These are phyloP conservation scores for Kwoniella sp. DNA, from an alignment of 768 basidiomycete species.

Conservation along the genomic window DNA sequence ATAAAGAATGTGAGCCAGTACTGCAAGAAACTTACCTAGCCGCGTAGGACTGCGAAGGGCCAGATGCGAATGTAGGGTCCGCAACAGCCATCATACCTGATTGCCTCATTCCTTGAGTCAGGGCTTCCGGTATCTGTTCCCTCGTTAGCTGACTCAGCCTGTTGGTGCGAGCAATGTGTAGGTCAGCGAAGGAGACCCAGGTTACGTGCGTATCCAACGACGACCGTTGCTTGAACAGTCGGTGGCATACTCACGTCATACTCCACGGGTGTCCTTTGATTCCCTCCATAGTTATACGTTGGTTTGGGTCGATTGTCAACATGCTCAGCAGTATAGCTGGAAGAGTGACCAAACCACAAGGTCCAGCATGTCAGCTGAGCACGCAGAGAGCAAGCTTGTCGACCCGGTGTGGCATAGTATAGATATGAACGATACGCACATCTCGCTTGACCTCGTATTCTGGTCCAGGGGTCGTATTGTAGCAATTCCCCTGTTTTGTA, in stretches of 20 bases:
- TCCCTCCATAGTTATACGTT: conserved; percentile 68
- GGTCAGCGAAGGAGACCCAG: not conserved
- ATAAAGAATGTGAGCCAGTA: too few relatives aligned
- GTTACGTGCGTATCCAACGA: too few relatives aligned
- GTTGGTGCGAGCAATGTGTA: conserved; percentile 4
- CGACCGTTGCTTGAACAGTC: too few relatives aligned
- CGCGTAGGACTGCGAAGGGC: conserved; percentile 41
- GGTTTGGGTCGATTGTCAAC: conserved; percentile 68
- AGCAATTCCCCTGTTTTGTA: conserved; percentile 76
- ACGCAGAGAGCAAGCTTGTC: too few relatives aligned
- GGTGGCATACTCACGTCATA: conserved; percentile 60
- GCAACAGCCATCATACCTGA: conserved; percentile 77
- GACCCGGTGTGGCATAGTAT: too few relatives aligned
- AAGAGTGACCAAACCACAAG: not conserved
- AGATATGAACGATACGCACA: conserved; percentile 62
- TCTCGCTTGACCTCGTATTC: conserved; percentile 64
- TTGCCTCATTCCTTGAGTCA: conserved; percentile 68
- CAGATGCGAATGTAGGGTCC: conserved; percentile 58
- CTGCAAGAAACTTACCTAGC: too few relatives aligned
- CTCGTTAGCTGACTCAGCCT: conserved; percentile 70
- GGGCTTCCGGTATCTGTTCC: conserved; percentile 66
- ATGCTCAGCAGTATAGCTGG: conserved; percentile 76
- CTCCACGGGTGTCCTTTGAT: conserved; percentile 72
- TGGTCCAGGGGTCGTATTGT: conserved; percentile 74
- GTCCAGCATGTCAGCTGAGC: conserved; percentile 12